Base-by-base conservation (phyloP, 257 asterid genomes). In the Gentiana macrophylla region DNA sequence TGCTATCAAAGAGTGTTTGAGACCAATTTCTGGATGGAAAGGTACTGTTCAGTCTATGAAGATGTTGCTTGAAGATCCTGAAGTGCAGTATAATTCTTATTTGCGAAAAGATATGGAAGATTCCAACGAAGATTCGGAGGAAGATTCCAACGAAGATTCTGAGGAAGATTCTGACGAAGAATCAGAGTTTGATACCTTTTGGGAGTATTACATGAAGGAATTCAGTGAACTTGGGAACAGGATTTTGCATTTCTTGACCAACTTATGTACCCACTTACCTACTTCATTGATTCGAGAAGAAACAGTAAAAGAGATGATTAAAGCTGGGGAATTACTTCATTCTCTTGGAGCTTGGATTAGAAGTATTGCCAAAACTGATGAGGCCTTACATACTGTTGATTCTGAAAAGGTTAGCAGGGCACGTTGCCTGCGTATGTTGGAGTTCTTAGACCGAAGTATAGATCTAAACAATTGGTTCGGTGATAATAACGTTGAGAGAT, bases 201-300 rank as follows among this genome's bases (percentile, higher is more conserved):
- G 83, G 67, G 84, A 89, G 34, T 85, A 79, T 52, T 57, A 85
- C 15, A 49, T 33, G 1, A 76, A 63, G 58, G 59, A 46, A 58
- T 69, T 76, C 50, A 50, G 34, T 4, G 13, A 61, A 55, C n/a
- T 35, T 53, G 37, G 60, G 44, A 49, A 67, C 3, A 62, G 43
- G n/a, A 49, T 89, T 13, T 49, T 66, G 35, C 32, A 35, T 44
- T 76, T 72, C 53, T 57, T 75, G 12, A 60, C 68, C 6, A 83
- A 74, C 68, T 56, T 88, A 63, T 72, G 50, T 67, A 77, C 83
- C 1, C 86, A 88, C 66, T 32, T 88, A 77, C 95, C 97, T 34
- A 77, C 89, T 44, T 43, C 67, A 11, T 54, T 38, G 10, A 66
- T 88, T 50, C 60, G 75, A 4, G 15, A 38, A 44, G 60, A 56